Percentiles rank a stretch among this genome's conserved stretches.
phyloP scores from a whole-genome alignment of 768 basidiomycete species.

The Lyophyllum shimeji region DNA sequence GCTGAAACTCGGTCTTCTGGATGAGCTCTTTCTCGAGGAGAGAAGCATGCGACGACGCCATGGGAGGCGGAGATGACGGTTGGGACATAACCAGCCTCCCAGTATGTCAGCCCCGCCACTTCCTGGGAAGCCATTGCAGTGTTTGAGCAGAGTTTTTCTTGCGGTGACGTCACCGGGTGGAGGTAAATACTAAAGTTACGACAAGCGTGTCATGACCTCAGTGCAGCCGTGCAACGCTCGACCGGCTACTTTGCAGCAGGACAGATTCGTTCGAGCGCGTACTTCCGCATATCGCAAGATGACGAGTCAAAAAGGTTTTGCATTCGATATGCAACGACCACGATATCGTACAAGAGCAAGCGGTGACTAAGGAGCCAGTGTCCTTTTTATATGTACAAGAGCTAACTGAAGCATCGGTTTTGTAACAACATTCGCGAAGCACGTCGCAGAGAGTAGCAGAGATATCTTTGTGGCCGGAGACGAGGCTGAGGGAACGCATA shows the following conservation, averaged over 20 bases:
- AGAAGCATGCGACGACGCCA: constrained; percentile 56
- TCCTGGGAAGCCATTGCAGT: too few relatives aligned
- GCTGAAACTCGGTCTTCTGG: constrained; percentile 12
- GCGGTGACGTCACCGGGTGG: too few relatives aligned
- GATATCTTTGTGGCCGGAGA: constrained; percentile 11
- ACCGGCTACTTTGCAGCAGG: too few relatives aligned
- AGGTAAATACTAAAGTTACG: too few relatives aligned
- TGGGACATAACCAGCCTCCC: too few relatives aligned
- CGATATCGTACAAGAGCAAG: constrained; percentile 9
- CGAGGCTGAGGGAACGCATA: neutral
- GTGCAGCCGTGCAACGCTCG: too few relatives aligned
- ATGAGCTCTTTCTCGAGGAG: constrained; percentile 30
- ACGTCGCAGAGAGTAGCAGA: constrained; percentile 4
- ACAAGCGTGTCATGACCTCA: too few relatives aligned
- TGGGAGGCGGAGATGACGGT: constrained; percentile 56
- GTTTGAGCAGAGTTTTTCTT: too few relatives aligned
- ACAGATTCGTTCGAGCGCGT: too few relatives aligned
- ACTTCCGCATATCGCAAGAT: too few relatives aligned
- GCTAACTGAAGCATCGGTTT: constrained; percentile 9
- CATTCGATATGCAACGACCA: neutral
- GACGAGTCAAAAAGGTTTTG: too few relatives aligned
- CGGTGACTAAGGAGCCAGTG: constrained; percentile 7
- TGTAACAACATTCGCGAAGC: constrained; percentile 8
- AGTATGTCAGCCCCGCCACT: too few relatives aligned
- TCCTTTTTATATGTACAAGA: constrained; percentile 18